phyloP scores from a whole-genome alignment of 1,139 yeast species.

The Yamadazyma blattariae region DNA sequence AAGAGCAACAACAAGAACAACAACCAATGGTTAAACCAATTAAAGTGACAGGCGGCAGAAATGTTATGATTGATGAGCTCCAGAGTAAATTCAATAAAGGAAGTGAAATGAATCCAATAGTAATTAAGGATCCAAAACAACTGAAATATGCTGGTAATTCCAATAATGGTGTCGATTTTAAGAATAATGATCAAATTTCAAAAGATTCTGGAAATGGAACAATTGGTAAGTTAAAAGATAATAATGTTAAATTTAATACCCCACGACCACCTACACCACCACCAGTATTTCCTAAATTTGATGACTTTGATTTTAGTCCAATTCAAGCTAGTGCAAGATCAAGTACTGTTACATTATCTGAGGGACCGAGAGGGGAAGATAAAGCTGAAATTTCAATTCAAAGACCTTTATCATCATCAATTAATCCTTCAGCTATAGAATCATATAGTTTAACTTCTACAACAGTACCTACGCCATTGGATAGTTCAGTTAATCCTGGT shows the following conservation, averaged over 20 bases:
- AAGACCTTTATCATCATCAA: no score
- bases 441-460: no score
- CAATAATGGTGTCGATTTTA: no score
- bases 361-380: neutral
- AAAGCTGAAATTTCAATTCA: no score
- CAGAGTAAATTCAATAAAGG: conserved; percentile 10
- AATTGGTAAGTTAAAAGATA: conserved; percentile 6
- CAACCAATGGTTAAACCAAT: conserved; percentile 6
- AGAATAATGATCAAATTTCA: no score
- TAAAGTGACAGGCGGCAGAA: conserved; percentile 7
- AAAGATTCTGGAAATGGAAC: conserved; percentile 1
- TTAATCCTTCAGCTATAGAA: no score
- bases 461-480: no score
- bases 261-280: conserved; percentile 23
- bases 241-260: conserved; percentile 3
- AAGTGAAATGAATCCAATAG: conserved; percentile 6
- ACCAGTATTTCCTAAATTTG: conserved; percentile 5
- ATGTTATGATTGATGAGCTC: conserved; percentile 15
- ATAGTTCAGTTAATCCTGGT: no score
- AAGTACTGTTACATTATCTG: neutral
- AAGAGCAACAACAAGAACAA: neutral
- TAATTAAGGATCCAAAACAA: conserved; percentile 1
- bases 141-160: neutral
- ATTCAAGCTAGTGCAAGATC: neutral
- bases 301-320: conserved; percentile 1